phyloP scores from a whole-genome alignment of 2,329 filamentous ascomycete genomes.

The Arthrobotrys conoides region DNA sequence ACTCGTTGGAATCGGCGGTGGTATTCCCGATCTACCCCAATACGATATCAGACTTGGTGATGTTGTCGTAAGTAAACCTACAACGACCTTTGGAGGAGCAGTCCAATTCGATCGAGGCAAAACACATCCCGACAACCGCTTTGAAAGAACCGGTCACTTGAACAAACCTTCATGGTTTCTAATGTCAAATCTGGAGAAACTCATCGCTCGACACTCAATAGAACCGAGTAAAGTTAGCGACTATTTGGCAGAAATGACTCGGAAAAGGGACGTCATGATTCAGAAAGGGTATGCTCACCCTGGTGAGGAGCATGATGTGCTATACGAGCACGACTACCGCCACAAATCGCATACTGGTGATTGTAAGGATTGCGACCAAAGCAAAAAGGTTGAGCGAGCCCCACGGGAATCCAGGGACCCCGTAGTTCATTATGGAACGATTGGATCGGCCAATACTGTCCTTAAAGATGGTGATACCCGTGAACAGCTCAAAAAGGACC shows the following conservation, averaged over 20 bases:
- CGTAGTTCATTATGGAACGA: constrained; percentile 39
- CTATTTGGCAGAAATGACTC: constrained; percentile 29
- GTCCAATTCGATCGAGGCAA: constrained; percentile 49
- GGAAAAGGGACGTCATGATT: background rate
- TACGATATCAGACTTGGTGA: constrained; percentile 64
- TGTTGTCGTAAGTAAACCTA: constrained; percentile 52
- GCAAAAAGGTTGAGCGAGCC: constrained; percentile 10
- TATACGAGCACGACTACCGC: constrained; percentile 22
- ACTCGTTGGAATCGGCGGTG: constrained; percentile 65
- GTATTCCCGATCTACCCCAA: constrained; percentile 51
- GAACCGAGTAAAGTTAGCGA: constrained; percentile 3
- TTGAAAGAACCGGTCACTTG: constrained; percentile 41
- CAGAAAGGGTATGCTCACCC: constrained; percentile 31
- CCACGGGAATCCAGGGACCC: constrained; percentile 15
- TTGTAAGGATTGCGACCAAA: constrained; percentile 12
- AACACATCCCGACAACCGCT: constrained; percentile 1
- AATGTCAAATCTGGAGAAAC: constrained; percentile 22
- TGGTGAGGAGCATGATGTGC: constrained; percentile 36
- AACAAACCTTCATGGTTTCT: constrained; percentile 39
- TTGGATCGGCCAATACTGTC: constrained; percentile 33
- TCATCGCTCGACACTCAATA: constrained; percentile 25
- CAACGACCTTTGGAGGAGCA: constrained; percentile 16
- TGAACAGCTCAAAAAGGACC: constrained; percentile 15
- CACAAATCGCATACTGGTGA: background rate
- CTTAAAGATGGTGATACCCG: constrained; percentile 32